phyloP scores from a whole-genome alignment of 2,329 filamentous ascomycete genomes.

The Pseudocercospora fuligena region DNA sequence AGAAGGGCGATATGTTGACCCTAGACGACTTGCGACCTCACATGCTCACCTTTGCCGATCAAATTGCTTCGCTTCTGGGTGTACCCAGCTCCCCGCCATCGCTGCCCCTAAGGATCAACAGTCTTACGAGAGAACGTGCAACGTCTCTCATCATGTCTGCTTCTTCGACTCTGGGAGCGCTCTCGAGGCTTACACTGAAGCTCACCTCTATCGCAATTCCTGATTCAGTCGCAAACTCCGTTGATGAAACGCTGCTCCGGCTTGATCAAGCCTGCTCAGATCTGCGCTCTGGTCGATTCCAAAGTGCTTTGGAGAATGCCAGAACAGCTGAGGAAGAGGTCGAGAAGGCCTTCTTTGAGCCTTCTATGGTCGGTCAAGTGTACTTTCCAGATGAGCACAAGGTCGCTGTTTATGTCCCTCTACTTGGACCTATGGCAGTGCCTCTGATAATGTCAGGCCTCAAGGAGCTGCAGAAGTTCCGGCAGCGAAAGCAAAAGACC shows the following conservation, averaged over 20 bases:
- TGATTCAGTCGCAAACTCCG: constrained; percentile 80
- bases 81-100: constrained; percentile 78
- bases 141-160: constrained; percentile 85
- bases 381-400: constrained; percentile 99
- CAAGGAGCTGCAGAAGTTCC: constrained; percentile 68
- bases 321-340: constrained; percentile 85
- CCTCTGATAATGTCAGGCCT: constrained; percentile 82
- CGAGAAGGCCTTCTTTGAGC: constrained; percentile 95
- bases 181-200: constrained; percentile 82
- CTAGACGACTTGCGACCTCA: constrained; percentile 73
- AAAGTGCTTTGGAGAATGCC: constrained; percentile 75
- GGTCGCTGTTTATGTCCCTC: constrained; percentile 89
- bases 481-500: constrained; percentile 26
- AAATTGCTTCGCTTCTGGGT: constrained; percentile 85
- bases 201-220: constrained; percentile 92
- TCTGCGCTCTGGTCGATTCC: constrained; percentile 65
- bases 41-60: constrained; percentile 87
- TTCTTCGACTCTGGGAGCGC: constrained; percentile 89
- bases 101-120: constrained; percentile 81
- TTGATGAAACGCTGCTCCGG: constrained; percentile 77
- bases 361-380: constrained; percentile 97
- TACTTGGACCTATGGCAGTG: constrained; percentile 88
- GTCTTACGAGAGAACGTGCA: constrained; percentile 81
- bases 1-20: constrained; percentile 56
- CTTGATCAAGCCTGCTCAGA: constrained; percentile 76